Evolutionary conservation across 2,329 filamentous ascomycete species (phyloP).

Genomic region (Diaporthe caulivora): DNA sequence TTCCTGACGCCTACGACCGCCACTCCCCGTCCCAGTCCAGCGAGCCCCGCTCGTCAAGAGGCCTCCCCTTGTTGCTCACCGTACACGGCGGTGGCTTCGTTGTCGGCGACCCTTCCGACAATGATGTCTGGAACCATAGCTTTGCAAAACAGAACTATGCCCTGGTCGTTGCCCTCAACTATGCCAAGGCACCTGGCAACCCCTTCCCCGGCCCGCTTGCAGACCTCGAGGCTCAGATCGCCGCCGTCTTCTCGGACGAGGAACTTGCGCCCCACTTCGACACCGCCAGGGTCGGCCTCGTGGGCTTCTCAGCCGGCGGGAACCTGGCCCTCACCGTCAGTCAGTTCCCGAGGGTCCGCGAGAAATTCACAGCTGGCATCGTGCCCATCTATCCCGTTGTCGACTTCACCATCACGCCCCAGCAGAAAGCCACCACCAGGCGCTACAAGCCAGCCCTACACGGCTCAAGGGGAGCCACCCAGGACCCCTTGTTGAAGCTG

Average conservation of each 20-base stretch:
- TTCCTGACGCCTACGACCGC: slow-evolving; percentile 49
- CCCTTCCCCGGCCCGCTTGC: slow-evolving; percentile 59
- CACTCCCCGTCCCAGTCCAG: not conserved
- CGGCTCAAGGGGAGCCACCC: slow-evolving; percentile 44
- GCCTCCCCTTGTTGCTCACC: slow-evolving; percentile 58
- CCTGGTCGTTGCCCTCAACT: slow-evolving; percentile 63
- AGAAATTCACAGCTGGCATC: slow-evolving; percentile 49
- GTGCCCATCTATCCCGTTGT: slow-evolving; percentile 60
- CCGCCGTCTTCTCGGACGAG: slow-evolving; percentile 56
- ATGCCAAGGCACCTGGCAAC: slow-evolving; percentile 58
- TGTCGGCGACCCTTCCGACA: slow-evolving; percentile 56
- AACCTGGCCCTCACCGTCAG: slow-evolving; percentile 58
- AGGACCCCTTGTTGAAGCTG: slow-evolving; percentile 47
- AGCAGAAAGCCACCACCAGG: slow-evolving; percentile 48
- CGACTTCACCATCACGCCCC: slow-evolving; percentile 52
- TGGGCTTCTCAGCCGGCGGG: slow-evolving; percentile 65
- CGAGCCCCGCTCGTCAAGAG: slow-evolving; percentile 37
- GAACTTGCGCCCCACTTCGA: slow-evolving; percentile 57
- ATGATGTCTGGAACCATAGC: slow-evolving; percentile 59
- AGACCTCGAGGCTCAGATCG: slow-evolving; percentile 59
- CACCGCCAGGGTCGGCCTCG: slow-evolving; percentile 53
- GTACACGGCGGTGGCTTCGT: slow-evolving; percentile 66
- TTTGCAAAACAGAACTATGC: slow-evolving; percentile 56
- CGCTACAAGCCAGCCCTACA: slow-evolving; percentile 52
- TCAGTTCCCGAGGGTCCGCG: slow-evolving; percentile 53